Conservation (phyloP, 768 basidiomycete species). For the Hydnomerulius pinastri region DNA sequence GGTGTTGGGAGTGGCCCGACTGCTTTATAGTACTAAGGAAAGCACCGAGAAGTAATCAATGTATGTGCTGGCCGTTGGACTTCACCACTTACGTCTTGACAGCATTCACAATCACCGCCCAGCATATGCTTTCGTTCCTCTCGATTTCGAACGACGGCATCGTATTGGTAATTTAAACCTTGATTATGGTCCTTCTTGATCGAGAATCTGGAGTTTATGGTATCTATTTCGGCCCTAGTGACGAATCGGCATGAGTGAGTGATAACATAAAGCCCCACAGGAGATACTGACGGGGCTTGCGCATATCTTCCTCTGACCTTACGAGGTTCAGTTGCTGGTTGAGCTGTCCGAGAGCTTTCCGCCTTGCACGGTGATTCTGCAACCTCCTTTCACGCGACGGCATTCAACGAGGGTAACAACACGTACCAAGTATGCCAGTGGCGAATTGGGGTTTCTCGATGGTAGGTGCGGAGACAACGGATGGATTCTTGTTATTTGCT, state of each 20-base stretch:
- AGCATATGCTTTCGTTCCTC: slow-evolving; percentile 65
- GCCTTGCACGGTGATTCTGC: slow-evolving; percentile 17
- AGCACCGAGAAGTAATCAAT: slow-evolving; percentile 1
- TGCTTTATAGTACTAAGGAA: slow-evolving; percentile 73
- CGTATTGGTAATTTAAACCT: slow-evolving; percentile 67
- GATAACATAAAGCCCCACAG: neutral
- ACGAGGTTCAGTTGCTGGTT: slow-evolving; percentile 27
- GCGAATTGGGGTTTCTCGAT: neutral
- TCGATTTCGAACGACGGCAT: slow-evolving; percentile 73
- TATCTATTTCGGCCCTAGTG: slow-evolving; percentile 33
- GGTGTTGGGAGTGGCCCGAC: slow-evolving; percentile 74
- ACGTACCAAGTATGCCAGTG: slow-evolving; percentile 12
- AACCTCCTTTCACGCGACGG: neutral
- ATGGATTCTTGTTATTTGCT: slow-evolving; percentile 11
- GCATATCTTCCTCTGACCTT: slow-evolving; percentile 66
- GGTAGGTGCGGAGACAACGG: slow-evolving; percentile 1
- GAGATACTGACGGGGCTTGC: slow-evolving; percentile 36
- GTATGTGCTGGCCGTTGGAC: neutral
- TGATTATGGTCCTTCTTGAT: slow-evolving; percentile 68
- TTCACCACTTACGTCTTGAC: slow-evolving; percentile 59
- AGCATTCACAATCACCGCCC: slow-evolving; percentile 81
- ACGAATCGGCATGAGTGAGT: neutral
- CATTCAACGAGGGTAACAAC: neutral
- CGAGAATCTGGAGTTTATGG: slow-evolving; percentile 65
- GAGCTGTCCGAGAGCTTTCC: slow-evolving; percentile 5